Base-by-base conservation (phyloP, 2,329 filamentous ascomycete genomes). In the Cladosporium sp. region DNA sequence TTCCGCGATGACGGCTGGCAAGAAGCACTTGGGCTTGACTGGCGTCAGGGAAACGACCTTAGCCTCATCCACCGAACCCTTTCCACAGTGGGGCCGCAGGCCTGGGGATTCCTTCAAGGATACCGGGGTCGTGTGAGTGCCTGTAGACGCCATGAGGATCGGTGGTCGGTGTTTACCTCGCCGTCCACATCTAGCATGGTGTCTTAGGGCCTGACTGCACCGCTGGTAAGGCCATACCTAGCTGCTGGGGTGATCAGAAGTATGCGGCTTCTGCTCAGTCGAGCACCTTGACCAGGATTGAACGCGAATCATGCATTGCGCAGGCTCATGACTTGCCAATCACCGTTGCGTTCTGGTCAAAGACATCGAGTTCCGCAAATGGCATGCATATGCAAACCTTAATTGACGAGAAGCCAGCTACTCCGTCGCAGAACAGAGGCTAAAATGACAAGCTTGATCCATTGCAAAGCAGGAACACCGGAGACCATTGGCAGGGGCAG, bases 21-120 rank as follows among this genome's bases (percentile, higher is more conserved):
- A 48, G 18, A 48, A 36, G 36, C 29, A 17, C 19, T 30, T 36
- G 32, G 32, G 32, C 32, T 17, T 38, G 34, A n/a, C 37, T 27
- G 27, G 37, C 45, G 45, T 24, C 45, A 41, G 29, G 27, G 17
- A 30, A 48, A 30, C 45, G 27, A 41, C 37, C 13, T 34, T 41
- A 40, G 45, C 37, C 37, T 41, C 19, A 20, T 24, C 37, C 45
- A 36, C 38, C 13, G 38, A 40, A 22, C 37, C 37, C 29, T 27
- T 17, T 47, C 45, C 37, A 41, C 37, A 32, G 45, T 36, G 45
- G 45, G 45, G 45, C 45, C 45, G 45, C 45, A 19, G 20, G 43
- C 39, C 39, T 41, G 45, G 42, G 45, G 45, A 48, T 41, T 27
- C 45, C 45, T 48, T 48, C 45, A 41, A 48, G 37, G 37, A 48